Evolutionary conservation across 179 eudicot genomes (phyloP).

Genomic region (Beta corolliflora): DNA sequence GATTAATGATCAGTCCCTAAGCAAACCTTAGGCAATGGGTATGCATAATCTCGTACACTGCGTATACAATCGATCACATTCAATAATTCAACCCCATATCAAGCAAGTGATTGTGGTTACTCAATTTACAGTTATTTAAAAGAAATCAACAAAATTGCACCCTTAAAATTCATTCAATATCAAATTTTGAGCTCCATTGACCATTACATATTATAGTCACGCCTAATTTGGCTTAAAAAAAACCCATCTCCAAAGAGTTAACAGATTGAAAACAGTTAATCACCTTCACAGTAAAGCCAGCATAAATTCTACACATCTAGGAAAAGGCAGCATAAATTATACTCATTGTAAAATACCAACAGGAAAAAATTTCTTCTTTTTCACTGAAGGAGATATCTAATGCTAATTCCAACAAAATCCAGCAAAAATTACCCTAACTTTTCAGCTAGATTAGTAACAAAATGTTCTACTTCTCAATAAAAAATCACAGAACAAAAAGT

Average conservation of each 20-base stretch:
- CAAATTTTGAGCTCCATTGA: background rate
- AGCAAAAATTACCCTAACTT: background rate
- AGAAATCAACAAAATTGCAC: background rate
- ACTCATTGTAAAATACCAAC: too few relatives aligned
- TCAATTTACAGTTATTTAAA: background rate
- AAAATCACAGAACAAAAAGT: background rate
- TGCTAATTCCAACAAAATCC: background rate
- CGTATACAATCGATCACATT: background rate
- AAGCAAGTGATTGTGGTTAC: background rate
- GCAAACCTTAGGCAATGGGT: background rate
- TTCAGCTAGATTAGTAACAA: background rate
- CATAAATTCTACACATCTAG: too few relatives aligned
- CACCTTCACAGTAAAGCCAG: too few relatives aligned
- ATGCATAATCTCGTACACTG: background rate
- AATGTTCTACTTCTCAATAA: background rate
- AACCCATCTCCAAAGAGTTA: background rate
- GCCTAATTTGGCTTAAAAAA: background rate
- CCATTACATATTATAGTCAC: background rate
- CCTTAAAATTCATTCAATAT: background rate
- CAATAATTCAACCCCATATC: background rate
- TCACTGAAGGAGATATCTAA: too few relatives aligned
- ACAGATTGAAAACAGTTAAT: background rate
- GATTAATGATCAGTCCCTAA: too few relatives aligned
- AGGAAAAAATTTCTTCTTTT: too few relatives aligned
- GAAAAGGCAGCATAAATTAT: too few relatives aligned